These are phyloP conservation scores for Lavandula angustifolia DNA, from an alignment of 257 asterid species.

Conservation along the genomic window DNA sequence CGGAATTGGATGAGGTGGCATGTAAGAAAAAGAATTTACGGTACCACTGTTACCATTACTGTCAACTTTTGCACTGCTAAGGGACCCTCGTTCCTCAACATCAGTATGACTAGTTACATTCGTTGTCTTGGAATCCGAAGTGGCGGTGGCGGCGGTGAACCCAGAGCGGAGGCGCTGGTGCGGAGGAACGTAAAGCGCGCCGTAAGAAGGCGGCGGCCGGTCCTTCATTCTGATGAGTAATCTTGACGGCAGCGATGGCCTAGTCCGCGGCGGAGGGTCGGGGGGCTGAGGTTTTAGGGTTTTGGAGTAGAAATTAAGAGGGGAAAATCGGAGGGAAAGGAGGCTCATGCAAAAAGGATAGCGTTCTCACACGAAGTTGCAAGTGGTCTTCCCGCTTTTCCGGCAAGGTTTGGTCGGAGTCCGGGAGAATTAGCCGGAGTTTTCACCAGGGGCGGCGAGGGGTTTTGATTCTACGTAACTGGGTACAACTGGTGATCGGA, in stretches of 20 bases:
- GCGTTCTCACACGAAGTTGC: constrained; percentile 26
- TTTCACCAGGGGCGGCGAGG: constrained; percentile 26
- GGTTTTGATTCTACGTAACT: constrained; percentile 26
- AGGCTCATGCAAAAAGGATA: constrained; percentile 50
- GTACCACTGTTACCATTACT: constrained; percentile 26
- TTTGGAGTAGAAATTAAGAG: constrained; percentile 38
- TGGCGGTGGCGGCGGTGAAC: constrained; percentile 35
- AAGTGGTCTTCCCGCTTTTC: neutral
- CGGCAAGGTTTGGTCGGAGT: constrained; percentile 5
- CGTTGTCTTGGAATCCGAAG: constrained; percentile 36
- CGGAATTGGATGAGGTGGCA: constrained; percentile 46
- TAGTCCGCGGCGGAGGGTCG: constrained; percentile 30
- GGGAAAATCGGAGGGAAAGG: constrained; percentile 42
- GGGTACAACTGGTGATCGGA: constrained; percentile 26
- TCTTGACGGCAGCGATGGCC: constrained; percentile 25
- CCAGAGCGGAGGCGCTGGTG: constrained; percentile 65
- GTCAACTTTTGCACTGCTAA: constrained; percentile 32
- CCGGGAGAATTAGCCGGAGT: constrained; percentile 14
- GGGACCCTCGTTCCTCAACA: constrained; percentile 37
- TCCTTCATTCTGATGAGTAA: constrained; percentile 55
- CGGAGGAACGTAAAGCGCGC: constrained; percentile 70
- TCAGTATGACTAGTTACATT: constrained; percentile 26
- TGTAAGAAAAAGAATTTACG: constrained; percentile 44
- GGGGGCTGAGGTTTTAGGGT: constrained; percentile 52
- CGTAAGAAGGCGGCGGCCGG: constrained; percentile 51